A percentile compares a stretch with the other conserved stretches of the same genome.
These are phyloP conservation scores for Talaromyces trachyspermus DNA, from an alignment of 495 filamentous ascomycete genomes.

Conservation along the genomic window DNA sequence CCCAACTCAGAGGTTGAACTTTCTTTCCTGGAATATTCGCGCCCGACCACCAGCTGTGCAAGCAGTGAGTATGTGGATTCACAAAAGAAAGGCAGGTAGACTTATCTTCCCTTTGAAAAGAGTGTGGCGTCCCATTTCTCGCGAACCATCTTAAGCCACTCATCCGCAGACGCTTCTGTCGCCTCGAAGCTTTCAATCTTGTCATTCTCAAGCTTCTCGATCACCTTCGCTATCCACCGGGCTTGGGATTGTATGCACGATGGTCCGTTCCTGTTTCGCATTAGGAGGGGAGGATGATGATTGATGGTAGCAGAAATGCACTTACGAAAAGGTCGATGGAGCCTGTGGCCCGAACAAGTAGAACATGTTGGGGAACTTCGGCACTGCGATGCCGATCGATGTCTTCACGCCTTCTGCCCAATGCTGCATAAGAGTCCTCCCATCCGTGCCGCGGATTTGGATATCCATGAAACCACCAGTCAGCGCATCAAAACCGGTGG, in stretches of 20 bases:
- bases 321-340: constrained; percentile 7
- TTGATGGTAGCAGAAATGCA: constrained; percentile 2
- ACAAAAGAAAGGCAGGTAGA: constrained; percentile 1
- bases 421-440: constrained; percentile 15
- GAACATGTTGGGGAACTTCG: constrained; percentile 30
- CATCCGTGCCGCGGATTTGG: constrained; percentile 19
- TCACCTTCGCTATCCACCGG: constrained; percentile 38
- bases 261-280: constrained; percentile 34
- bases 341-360: constrained; percentile 27
- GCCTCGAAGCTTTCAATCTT: constrained; percentile 29
- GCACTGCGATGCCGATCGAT: constrained; percentile 19
- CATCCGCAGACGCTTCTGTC: constrained; percentile 36
- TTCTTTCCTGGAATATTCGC: constrained; percentile 33
- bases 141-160: constrained; percentile 29
- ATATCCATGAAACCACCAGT: constrained; percentile 26
- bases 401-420: constrained; percentile 21
- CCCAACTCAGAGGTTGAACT: background rate
- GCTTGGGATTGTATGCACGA: constrained; percentile 38
- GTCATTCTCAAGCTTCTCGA: constrained; percentile 28
- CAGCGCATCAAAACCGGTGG: constrained; percentile 28
- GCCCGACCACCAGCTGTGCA: constrained; percentile 12
- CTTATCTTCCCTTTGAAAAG: constrained; percentile 24
- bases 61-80: background rate
- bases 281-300: background rate
- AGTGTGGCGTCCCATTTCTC: constrained; percentile 33